These are phyloP conservation scores for Paspalum vaginatum DNA, from an alignment of 176 grass and related monocot genomes.

Conservation along the genomic window DNA sequence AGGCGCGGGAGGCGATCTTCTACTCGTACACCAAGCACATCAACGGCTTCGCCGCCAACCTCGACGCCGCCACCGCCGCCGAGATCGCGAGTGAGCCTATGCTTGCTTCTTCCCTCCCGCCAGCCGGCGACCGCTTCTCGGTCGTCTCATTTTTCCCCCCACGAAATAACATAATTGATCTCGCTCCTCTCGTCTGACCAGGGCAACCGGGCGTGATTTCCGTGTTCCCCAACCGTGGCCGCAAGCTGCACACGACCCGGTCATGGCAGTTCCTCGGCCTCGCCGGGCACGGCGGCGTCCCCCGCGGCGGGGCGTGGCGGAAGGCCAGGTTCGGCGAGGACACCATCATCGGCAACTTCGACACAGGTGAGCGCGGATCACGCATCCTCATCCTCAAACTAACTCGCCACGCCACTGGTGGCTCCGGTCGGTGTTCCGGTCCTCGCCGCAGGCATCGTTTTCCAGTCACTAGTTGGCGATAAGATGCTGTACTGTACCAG, in stretches of 20 bases:
- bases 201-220: slow-evolving; percentile 68
- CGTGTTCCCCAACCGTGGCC: slow-evolving; percentile 79
- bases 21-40: slow-evolving; percentile 96
- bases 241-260: slow-evolving; percentile 78
- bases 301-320: slow-evolving; percentile 48
- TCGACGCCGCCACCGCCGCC: slow-evolving; percentile 60
- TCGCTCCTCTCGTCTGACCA: slow-evolving; percentile 8
- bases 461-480: not conserved
- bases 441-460: slow-evolving; percentile 5
- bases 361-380: slow-evolving; percentile 63
- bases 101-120: too few relatives aligned
- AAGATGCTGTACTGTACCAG: slow-evolving; percentile 29
- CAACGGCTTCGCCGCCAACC: slow-evolving; percentile 93
- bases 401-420: not conserved
- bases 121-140: not conserved
- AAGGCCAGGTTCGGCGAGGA: slow-evolving; percentile 73
- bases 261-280: slow-evolving; percentile 94
- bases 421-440: not conserved
- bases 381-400: too few relatives aligned
- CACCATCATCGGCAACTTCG: slow-evolving; percentile 91
- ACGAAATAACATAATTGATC: not conserved
- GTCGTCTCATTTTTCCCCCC: not conserved
- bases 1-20: slow-evolving; percentile 88
- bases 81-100: slow-evolving; percentile 65
- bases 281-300: slow-evolving; percentile 50